Percentiles rank a stretch among this genome's conserved stretches.
These are phyloP conservation scores for Microascus cirrosus DNA, from an alignment of 2,329 filamentous ascomycete species.

Conservation along the genomic window DNA sequence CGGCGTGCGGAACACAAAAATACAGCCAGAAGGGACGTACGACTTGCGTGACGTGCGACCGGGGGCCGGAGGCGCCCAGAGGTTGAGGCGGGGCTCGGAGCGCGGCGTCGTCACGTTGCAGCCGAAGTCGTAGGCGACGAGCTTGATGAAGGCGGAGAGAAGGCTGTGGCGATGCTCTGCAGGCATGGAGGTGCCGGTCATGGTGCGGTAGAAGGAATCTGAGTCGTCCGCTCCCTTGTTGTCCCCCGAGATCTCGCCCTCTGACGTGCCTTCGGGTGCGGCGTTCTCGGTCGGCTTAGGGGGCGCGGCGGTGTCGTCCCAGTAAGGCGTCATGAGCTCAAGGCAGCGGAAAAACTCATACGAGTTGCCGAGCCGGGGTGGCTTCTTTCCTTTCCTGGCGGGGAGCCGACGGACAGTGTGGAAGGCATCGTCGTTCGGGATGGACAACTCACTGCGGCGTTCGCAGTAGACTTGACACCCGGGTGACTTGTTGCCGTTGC, in stretches of 20 bases:
- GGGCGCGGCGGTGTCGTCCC: conserved; percentile 42
- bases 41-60: conserved; percentile 25
- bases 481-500: conserved; percentile 42
- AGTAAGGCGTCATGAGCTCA: conserved; percentile 46
- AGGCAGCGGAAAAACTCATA: conserved; percentile 57
- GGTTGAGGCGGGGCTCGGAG: conserved; percentile 46
- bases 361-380: conserved; percentile 47
- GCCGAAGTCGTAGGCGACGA: conserved; percentile 55
- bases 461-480: conserved; percentile 48
- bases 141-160: conserved; percentile 49
- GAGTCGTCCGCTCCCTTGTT: conserved; percentile 1
- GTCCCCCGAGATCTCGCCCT: conserved; percentile 10
- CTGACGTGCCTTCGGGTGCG: no score
- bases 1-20: conserved; percentile 50
- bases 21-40: conserved; percentile 47
- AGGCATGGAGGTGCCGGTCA: conserved; percentile 44
- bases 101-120: conserved; percentile 48
- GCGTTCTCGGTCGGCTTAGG: conserved; percentile 19
- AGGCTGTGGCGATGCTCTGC: conserved; percentile 45
- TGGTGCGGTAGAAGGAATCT: conserved; percentile 28
- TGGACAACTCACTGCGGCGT: conserved; percentile 43
- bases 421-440: conserved; percentile 46
- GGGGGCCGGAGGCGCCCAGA: conserved; percentile 26
- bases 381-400: conserved; percentile 37
- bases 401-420: conserved; percentile 49